Conservation (phyloP, 495 filamentous ascomycete genomes). For the Penicillium silybi region DNA sequence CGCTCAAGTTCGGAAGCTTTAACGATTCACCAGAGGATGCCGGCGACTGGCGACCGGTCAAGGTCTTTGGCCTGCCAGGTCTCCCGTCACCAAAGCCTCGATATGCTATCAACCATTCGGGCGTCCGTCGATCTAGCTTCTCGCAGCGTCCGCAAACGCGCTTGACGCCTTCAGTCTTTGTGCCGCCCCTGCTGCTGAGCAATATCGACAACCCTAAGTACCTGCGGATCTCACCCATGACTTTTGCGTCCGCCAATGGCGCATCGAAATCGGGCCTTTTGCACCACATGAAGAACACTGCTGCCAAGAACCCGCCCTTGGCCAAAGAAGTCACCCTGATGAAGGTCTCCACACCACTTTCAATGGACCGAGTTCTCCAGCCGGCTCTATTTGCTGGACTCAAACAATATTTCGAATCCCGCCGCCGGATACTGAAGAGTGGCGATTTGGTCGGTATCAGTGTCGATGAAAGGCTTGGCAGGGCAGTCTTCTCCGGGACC, state of each 20-base stretch:
- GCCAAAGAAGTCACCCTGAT: constrained; percentile 90
- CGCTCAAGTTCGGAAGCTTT: constrained; percentile 47
- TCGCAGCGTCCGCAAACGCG: constrained; percentile 40
- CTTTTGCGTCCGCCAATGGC: constrained; percentile 35
- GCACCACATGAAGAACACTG: constrained; percentile 45
- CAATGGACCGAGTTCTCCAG: constrained; percentile 78
- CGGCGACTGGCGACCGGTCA: constrained; percentile 70
- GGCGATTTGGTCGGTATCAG: constrained; percentile 86
- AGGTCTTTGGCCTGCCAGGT: constrained; percentile 84
- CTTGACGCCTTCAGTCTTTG: constrained; percentile 59
- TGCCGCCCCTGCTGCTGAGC: constrained; percentile 80
- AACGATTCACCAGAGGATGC: constrained; percentile 40
- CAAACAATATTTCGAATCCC: constrained; percentile 80
- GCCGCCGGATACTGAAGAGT: constrained; percentile 70
- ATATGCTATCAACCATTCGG: constrained; percentile 48
- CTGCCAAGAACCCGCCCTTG: constrained; percentile 65
- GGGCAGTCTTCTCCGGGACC: constrained; percentile 63
- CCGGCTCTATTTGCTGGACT: constrained; percentile 76
- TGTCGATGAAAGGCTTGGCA: constrained; percentile 76
- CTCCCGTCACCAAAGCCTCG: constrained; percentile 46
- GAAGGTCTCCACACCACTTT: constrained; percentile 83
- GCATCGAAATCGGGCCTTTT: constrained; percentile 32
- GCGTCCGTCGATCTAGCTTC: constrained; percentile 49
- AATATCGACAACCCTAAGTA: constrained; percentile 78
- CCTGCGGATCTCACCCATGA: constrained; percentile 64